Conservation (phyloP, 164 flowering plant genomes). For the grape (Vitis vinifera) region DNA sequence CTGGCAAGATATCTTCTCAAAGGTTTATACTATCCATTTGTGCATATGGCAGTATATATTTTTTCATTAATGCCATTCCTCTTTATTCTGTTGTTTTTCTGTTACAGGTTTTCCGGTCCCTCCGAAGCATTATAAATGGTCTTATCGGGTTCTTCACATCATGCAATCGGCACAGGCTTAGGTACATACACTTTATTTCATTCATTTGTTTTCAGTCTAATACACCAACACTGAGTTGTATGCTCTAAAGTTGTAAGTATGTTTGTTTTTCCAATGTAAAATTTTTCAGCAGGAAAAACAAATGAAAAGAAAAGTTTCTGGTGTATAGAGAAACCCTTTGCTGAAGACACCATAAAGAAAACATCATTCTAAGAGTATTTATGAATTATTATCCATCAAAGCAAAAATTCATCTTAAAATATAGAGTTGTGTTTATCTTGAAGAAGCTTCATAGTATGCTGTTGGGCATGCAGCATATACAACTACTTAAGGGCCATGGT, state of each 20-base stretch:
- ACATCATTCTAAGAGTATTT: too few species aligned
- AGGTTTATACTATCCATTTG: not conserved
- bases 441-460: not conserved
- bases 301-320: too few species aligned
- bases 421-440: not conserved
- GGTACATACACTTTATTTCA: not conserved
- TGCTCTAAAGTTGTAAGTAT: not conserved
- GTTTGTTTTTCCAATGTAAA: too few species aligned
- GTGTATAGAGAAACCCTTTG: too few species aligned
- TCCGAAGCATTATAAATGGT: conserved; percentile 12
- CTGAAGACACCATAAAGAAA: too few species aligned
- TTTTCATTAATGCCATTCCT: not conserved
- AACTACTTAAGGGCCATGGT: conserved; percentile 12
- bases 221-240: not conserved
- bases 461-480: conserved; percentile 15
- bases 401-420: not conserved
- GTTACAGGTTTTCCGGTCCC: conserved; percentile 11
- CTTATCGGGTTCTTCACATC: conserved; percentile 13
- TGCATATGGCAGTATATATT: not conserved
- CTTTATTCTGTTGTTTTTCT: not conserved
- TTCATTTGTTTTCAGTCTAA: not conserved
- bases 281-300: too few species aligned
- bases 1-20: conserved; percentile 12
- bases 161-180: conserved; percentile 13
- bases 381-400: too few species aligned